A percentile compares a stretch with the other conserved stretches of the same genome.
Evolutionary conservation across 495 filamentous ascomycete species (phyloP).

Genomic region (Aspergillus bridgeri): DNA sequence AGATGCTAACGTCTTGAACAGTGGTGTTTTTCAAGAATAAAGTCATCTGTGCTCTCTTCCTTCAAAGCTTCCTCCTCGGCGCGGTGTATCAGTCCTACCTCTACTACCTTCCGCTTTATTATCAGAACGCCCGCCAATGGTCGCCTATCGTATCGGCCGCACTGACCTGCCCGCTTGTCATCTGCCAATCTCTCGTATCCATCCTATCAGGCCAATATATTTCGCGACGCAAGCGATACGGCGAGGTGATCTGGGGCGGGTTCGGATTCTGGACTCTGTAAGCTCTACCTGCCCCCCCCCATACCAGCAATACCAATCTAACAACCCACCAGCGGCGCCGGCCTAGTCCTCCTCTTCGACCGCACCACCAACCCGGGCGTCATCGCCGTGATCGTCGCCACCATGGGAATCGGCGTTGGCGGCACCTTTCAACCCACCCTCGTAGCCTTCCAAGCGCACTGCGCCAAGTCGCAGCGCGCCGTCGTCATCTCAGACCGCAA

Average conservation of each 20-base stretch:
- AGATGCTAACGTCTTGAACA: conserved; percentile 5
- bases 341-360: conserved; percentile 51
- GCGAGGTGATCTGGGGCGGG: conserved; percentile 55
- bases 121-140: conserved; percentile 52
- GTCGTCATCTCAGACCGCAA: conserved; percentile 61
- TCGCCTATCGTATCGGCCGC: conserved; percentile 48
- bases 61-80: conserved; percentile 60
- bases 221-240: conserved; percentile 52
- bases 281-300: conserved; percentile 10
- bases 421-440: conserved; percentile 58
- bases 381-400: conserved; percentile 49
- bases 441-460: conserved; percentile 62
- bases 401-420: conserved; percentile 56
- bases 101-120: conserved; percentile 52
- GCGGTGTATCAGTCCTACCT: conserved; percentile 56
- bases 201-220: conserved; percentile 56
- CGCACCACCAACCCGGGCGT: conserved; percentile 43
- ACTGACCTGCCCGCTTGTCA: conserved; percentile 51
- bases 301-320: neutral
- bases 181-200: conserved; percentile 49
- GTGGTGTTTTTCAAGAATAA: conserved; percentile 55
- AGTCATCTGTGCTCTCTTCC: conserved; percentile 49
- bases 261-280: conserved; percentile 53
- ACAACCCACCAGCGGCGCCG: conserved; percentile 38
- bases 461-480: conserved; percentile 53